Percentiles rank a stretch among this genome's conserved stretches.
Conservation (phyloP, 805 yeast species). For the Clavispora santaluciae region DNA sequence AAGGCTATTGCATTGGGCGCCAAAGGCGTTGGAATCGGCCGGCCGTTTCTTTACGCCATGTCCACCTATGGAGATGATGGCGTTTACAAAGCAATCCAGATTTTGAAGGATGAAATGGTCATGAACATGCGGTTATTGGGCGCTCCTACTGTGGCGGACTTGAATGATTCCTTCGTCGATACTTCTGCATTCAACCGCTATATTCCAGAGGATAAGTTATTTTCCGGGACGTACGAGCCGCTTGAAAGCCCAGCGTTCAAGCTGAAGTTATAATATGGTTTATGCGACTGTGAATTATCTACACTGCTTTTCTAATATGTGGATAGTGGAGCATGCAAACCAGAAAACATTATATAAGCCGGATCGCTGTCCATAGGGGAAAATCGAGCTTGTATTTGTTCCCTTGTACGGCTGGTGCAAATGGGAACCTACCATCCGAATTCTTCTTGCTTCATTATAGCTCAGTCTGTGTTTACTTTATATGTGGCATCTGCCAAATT, state of each 20-base stretch:
- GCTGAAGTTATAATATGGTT: constrained; percentile 9
- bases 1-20: constrained; percentile 79
- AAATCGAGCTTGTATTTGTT: too few relatives aligned
- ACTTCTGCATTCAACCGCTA: constrained; percentile 34
- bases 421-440: too few relatives aligned
- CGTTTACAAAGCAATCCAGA: constrained; percentile 57
- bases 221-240: constrained; percentile 51
- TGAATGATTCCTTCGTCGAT: constrained; percentile 59
- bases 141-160: constrained; percentile 43
- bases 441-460: too few relatives aligned
- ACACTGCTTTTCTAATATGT: too few relatives aligned
- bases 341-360: too few relatives aligned
- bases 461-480: too few relatives aligned
- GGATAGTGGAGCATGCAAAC: too few relatives aligned
- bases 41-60: constrained; percentile 74
- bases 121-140: constrained; percentile 67
- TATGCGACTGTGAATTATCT: too few relatives aligned
- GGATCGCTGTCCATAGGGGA: too few relatives aligned
- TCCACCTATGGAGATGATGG: constrained; percentile 78
- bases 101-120: constrained; percentile 55
- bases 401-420: too few relatives aligned
- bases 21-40: constrained; percentile 67
- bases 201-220: constrained; percentile 54
- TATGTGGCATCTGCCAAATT: too few relatives aligned
- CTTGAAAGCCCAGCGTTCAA: constrained; percentile 51